Percentiles rank a stretch among this genome's conserved stretches.
phyloP scores from a whole-genome alignment of 2,329 filamentous ascomycete genomes.

The Lasiodiplodia citricola region DNA sequence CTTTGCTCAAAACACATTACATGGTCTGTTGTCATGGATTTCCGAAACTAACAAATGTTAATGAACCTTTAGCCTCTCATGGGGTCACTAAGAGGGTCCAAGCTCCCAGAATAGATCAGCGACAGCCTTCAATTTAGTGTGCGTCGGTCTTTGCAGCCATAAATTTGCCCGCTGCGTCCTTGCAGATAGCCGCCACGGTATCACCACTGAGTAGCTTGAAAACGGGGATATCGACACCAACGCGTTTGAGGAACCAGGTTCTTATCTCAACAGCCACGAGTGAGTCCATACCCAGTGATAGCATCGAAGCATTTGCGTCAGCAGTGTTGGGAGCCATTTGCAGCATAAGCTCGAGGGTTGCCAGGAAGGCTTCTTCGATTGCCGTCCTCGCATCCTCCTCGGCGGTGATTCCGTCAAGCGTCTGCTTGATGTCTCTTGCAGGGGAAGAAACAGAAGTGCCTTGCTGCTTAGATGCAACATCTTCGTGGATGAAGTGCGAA shows the following conservation, averaged over 20 bases:
- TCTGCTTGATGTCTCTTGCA: neutral
- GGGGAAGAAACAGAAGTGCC: neutral
- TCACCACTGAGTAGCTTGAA: slow-evolving; percentile 51
- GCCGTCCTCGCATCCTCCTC: neutral
- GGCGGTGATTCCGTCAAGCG: neutral
- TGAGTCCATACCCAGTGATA: slow-evolving; percentile 43
- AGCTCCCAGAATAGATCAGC: too few relatives aligned
- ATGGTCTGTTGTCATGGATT: too few relatives aligned
- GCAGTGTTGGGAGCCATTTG: neutral
- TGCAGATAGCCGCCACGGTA: slow-evolving; percentile 7
- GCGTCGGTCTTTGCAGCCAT: neutral
- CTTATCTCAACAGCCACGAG: slow-evolving; percentile 49
- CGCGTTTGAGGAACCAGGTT: slow-evolving; percentile 56
- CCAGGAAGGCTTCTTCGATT: neutral
- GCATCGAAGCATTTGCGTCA: neutral
- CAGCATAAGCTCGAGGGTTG: neutral
- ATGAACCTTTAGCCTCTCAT: neutral
- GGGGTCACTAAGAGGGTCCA: too few relatives aligned
- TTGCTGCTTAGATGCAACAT: neutral
- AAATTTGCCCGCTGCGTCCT: neutral
- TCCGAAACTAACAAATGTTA: too few relatives aligned
- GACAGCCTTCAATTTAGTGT: neutral
- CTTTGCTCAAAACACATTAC: too few relatives aligned
- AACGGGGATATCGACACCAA: slow-evolving; percentile 53
- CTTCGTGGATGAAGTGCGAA: slow-evolving; percentile 5